phyloP scores from a whole-genome alignment of 495 filamentous ascomycete species.

The Aspergillus haitiensis region DNA sequence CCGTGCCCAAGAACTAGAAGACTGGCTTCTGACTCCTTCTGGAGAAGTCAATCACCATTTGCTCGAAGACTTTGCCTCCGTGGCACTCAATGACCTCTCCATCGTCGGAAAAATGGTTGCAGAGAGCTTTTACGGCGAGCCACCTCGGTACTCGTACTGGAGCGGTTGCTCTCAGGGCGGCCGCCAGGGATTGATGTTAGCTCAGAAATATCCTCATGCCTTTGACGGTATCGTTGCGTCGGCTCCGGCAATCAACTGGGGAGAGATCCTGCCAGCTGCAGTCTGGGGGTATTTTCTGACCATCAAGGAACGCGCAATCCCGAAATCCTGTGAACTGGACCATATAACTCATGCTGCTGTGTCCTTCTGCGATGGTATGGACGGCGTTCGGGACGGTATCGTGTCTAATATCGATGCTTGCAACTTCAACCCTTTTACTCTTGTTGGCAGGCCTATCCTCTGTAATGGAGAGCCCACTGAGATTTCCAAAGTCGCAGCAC shows the following conservation, averaged over 20 bases:
- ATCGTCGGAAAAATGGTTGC: constrained; percentile 23
- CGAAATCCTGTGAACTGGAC: constrained; percentile 45
- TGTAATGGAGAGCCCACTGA: constrained; percentile 26
- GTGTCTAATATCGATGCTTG: constrained; percentile 55
- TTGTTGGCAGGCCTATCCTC: constrained; percentile 48
- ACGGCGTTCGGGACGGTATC: constrained; percentile 58
- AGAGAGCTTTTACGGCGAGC: constrained; percentile 22
- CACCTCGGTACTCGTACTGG: constrained; percentile 39
- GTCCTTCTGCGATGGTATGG: constrained; percentile 45
- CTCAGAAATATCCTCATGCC: constrained; percentile 40
- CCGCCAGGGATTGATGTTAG: constrained; percentile 43
- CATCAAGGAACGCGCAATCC: constrained; percentile 18
- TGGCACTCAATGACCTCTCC: constrained; percentile 37
- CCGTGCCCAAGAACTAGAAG: background rate
- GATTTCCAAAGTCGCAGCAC: constrained; percentile 9
- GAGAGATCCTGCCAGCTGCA: constrained; percentile 15
- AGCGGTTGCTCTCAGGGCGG: constrained; percentile 52
- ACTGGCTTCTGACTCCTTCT: constrained; percentile 40
- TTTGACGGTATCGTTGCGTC: constrained; percentile 63
- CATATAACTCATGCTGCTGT: constrained; percentile 41
- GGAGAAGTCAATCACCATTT: constrained; percentile 42
- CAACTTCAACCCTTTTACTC: constrained; percentile 32
- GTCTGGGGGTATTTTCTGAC: constrained; percentile 40
- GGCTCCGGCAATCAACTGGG: constrained; percentile 33
- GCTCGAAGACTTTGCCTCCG: constrained; percentile 42